Base-by-base conservation (phyloP, 768 basidiomycete species). In the Boletus patriciae region DNA sequence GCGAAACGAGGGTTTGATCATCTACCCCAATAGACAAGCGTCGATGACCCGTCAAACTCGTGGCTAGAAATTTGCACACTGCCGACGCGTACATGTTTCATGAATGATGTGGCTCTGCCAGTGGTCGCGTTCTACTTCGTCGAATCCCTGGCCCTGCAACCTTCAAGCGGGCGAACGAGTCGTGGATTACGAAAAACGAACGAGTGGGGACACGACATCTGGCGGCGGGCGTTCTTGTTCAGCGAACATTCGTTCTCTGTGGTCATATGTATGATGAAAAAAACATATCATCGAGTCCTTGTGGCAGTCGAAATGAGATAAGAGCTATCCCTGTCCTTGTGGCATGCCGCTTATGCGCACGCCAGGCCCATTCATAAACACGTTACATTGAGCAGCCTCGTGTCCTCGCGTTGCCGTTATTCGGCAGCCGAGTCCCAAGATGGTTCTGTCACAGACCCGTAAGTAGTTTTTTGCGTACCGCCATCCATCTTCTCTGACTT, bases 351-450 rank as follows among this genome's bases (percentile, higher is more conserved):
- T 15, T 54, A 55, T 52, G 25, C 23, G 50, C 59, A 58, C 50
- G 54, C 45, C n/a, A n/a, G n/a, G n/a, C n/a, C n/a, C 58, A 50
- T 52, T 55, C 52, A 54, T 41, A 40, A 55, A 60, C 58, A 57
- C 59, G 62, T 58, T 59, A 62, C 59, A 46, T 43, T 57, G 58
- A 36, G 47, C 62, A 33, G 57, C 65, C 69, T 68, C 62, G 60
- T 71, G 65, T 62, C n/a, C 23, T 45, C 34, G 29, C 55, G 23
- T 54, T 67, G 56, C 68, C 62, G 65, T 62, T 50, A 61, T 33
- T 37, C 54, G 47, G 46, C 46, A 65, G 59, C 62, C 55, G 63
- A 54, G 63, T 65, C 53, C 56, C 52, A 66, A 52, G 64, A 42
- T 29, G 27, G 47, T 45, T 11, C 38, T 16, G 13, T 36, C 47